Evolutionary conservation across 805 yeast genomes (phyloP), one percentile per base, ranked within the genome.

Genomic region (Candida vaughaniae): DNA sequence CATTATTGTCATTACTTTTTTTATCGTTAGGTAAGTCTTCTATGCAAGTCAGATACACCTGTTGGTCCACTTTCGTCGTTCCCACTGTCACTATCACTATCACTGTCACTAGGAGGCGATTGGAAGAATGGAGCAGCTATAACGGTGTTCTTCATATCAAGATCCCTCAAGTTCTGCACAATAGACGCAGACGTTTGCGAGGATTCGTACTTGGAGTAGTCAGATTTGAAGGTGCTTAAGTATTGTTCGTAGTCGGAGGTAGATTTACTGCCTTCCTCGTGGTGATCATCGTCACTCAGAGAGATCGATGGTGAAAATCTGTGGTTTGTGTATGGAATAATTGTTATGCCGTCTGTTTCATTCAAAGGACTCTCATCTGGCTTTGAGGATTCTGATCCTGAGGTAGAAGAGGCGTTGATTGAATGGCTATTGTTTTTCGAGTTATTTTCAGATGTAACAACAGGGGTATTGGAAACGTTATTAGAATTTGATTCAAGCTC

Each of bases 111-210:
- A 25, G 71, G 71, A 2, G 71, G 73, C 19, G 58, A 58, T 34
- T 52, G 53, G 50, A 64, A 65, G 37, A 57, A 64, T 16, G 70
- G 69, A 11, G 63, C 58, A 15, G 69, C 66, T 14, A 65, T 56
- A 6, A 64, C 53, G 4, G 62, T 57, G 26, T 37, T 38, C n/a
- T 43, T 40, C 22, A 30, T 36, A 16, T 42, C 40, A n/a, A 32
- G 31, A 20, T 41, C 39, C 11, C 33, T 31, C 14, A 14, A 10
- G 12, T 31, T 30, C 33, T 36, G 22, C n/a, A 37, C n/a, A 6
- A 42, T 39, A 2, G 52, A 46, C 3, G 49, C 26, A 6, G 52
- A 46, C 7, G 52, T 51, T 20, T 46, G 47, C 2, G 55, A 49
- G 7, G 52, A 45, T 16, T 42, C 43, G 18, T 40, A 34, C 18